These are phyloP conservation scores for Emmonsiellopsis sp. DNA, from an alignment of 2,329 filamentous ascomycete species.

Conservation along the genomic window DNA sequence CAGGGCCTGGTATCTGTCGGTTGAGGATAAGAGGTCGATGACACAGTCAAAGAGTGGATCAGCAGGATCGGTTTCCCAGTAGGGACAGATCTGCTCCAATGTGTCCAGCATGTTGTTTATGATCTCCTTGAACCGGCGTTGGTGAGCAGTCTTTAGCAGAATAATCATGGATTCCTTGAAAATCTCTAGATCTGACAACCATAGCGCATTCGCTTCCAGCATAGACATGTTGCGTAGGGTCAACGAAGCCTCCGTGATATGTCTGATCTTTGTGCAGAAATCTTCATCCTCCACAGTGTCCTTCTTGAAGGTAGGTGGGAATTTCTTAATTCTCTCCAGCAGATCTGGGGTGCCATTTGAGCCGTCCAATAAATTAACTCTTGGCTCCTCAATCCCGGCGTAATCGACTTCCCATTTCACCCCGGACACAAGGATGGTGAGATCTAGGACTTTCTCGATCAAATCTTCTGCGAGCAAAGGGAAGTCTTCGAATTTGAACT, in stretches of 20 bases:
- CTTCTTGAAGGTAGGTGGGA: slow-evolving; percentile 50
- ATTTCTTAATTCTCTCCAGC: slow-evolving; percentile 58
- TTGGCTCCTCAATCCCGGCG: slow-evolving; percentile 45
- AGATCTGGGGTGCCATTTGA: slow-evolving; percentile 60
- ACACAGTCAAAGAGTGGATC: slow-evolving; percentile 75
- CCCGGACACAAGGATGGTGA: slow-evolving; percentile 71
- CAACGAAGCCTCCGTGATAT: slow-evolving; percentile 75
- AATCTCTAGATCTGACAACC: slow-evolving; percentile 55
- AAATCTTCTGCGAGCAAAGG: slow-evolving; percentile 79
- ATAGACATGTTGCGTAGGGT: slow-evolving; percentile 96
- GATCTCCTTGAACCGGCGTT: slow-evolving; percentile 64
- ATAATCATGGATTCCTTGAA: slow-evolving; percentile 78
- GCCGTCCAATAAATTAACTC: slow-evolving; percentile 52
- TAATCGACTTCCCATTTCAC: slow-evolving; percentile 74
- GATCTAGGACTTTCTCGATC: slow-evolving; percentile 69
- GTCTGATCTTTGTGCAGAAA: slow-evolving; percentile 60
- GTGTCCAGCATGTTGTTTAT: slow-evolving; percentile 89
- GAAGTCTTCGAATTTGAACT: slow-evolving; percentile 91
- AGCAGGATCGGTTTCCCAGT: slow-evolving; percentile 58
- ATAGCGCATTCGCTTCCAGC: slow-evolving; percentile 75
- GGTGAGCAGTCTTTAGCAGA: slow-evolving; percentile 63
- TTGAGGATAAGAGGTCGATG: slow-evolving; percentile 46
- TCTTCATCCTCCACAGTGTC: slow-evolving; percentile 62
- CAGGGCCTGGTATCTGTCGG: slow-evolving; percentile 74
- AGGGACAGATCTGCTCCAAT: slow-evolving; percentile 80